phyloP scores from a whole-genome alignment of 2,329 filamentous ascomycete species.

The Magnaporthiopsis incrustans region DNA sequence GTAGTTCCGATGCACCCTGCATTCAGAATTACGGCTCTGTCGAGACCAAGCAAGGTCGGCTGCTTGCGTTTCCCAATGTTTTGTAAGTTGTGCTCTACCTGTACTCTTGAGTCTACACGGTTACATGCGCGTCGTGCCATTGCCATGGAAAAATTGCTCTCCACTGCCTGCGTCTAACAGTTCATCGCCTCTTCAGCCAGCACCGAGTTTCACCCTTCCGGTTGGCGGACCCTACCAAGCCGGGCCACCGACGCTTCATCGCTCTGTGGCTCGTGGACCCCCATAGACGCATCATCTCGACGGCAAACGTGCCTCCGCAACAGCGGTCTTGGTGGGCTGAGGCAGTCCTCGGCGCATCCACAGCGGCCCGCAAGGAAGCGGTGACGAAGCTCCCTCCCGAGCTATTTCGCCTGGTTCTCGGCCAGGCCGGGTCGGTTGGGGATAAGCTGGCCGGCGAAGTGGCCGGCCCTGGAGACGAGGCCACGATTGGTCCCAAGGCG shows the following conservation, averaged over 20 bases:
- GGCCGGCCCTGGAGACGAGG: not conserved
- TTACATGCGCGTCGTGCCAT: no score
- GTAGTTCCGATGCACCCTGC: conserved; percentile 14
- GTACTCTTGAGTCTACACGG: not conserved
- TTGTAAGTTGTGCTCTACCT: conserved; percentile 11
- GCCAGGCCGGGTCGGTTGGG: not conserved
- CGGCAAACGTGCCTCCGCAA: conserved; percentile 31
- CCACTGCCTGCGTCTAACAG: not conserved
- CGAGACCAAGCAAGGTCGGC: conserved; percentile 29
- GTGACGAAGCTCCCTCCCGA: not conserved
- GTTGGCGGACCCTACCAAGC: conserved; percentile 37
- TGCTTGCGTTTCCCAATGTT: conserved; percentile 35
- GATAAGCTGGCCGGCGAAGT: not conserved
- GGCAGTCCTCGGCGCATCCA: not conserved
- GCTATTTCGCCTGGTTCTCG: not conserved
- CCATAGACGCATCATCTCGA: conserved; percentile 36
- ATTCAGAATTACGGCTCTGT: conserved; percentile 35
- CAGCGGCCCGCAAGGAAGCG: not conserved
- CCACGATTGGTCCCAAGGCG: not conserved
- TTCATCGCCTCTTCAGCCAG: conserved; percentile 22
- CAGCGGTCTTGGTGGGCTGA: conserved; percentile 27
- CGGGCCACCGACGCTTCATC: conserved; percentile 48
- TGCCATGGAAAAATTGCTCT: not conserved
- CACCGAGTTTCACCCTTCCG: conserved; percentile 42
- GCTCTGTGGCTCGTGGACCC: conserved; percentile 54